Evolutionary conservation across 1,284 basidiomycete species (phyloP).

Genomic region (Boletus semigastroideus): DNA sequence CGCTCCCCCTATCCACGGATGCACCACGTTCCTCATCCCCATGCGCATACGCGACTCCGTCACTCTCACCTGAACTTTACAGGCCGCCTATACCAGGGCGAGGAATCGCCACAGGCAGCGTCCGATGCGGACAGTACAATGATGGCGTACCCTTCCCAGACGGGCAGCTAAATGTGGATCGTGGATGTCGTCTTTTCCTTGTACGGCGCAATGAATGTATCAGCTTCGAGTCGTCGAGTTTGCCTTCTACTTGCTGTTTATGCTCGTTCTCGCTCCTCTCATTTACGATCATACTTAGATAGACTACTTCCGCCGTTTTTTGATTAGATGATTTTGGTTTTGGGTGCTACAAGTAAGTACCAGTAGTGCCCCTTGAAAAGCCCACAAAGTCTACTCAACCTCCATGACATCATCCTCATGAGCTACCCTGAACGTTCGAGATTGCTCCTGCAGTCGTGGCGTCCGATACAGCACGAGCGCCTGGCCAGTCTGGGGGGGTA

Average conservation of each 20-base stretch:
- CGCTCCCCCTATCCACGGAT: constrained; percentile 57
- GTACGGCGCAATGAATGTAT: constrained; percentile 6
- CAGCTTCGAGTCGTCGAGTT: constrained; percentile 9
- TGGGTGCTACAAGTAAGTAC: constrained; percentile 9
- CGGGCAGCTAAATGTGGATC: constrained; percentile 29
- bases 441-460: constrained; percentile 24
- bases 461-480: constrained; percentile 63
- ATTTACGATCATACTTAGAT: constrained; percentile 25
- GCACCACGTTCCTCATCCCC: constrained; percentile 76
- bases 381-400: constrained; percentile 39
- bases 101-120: constrained; percentile 32
- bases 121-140: constrained; percentile 41
- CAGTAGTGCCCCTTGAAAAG: background rate
- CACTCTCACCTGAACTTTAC: constrained; percentile 47
- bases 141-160: constrained; percentile 45
- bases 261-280: constrained; percentile 4
- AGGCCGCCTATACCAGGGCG: constrained; percentile 43
- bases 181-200: background rate
- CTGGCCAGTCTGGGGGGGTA: constrained; percentile 35
- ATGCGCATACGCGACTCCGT: constrained; percentile 69
- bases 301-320: constrained; percentile 19
- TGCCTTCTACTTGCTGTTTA: constrained; percentile 2
- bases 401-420: constrained; percentile 60
- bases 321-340: constrained; percentile 20
- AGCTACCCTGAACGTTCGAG: background rate